Percentiles rank a stretch among this genome's conserved stretches.
These are phyloP conservation scores for Chaetomium strumarium DNA, from an alignment of 2,329 filamentous ascomycete genomes.

Conservation along the genomic window DNA sequence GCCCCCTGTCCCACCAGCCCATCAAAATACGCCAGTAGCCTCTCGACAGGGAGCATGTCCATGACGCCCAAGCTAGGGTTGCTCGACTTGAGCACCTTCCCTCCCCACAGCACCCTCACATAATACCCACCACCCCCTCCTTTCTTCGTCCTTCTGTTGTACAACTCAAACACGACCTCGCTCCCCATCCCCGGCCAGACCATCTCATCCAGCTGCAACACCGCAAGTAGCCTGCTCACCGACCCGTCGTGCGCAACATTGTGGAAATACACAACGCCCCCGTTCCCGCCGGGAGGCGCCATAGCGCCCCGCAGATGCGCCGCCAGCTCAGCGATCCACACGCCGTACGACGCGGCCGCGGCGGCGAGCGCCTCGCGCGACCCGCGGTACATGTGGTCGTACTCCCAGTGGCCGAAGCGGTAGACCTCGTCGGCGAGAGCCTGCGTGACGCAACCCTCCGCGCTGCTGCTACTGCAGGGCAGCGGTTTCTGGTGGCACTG, in stretches of 20 bases:
- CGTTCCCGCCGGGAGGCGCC: conserved; percentile 28
- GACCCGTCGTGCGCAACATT: conserved; percentile 79
- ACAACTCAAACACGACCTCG: conserved; percentile 74
- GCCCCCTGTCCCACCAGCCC: conserved; percentile 56
- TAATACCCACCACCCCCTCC: conserved; percentile 36
- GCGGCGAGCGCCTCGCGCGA: conserved; percentile 50
- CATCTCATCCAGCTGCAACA: conserved; percentile 70
- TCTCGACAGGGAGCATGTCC: conserved; percentile 64
- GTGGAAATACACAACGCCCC: conserved; percentile 53
- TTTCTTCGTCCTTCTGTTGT: conserved; percentile 30
- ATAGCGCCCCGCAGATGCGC: conserved; percentile 55
- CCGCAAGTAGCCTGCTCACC: conserved; percentile 58
- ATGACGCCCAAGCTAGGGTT: conserved; percentile 61
- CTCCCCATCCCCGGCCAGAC: conserved; percentile 81
- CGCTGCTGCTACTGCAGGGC: conserved; percentile 53
- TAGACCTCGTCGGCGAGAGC: conserved; percentile 63
- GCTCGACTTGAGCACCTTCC: conserved; percentile 59
- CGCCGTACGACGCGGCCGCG: conserved; percentile 57
- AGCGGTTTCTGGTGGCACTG: conserved; percentile 70
- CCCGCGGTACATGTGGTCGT: conserved; percentile 67
- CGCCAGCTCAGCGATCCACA: conserved; percentile 68
- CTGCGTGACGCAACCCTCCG: conserved; percentile 56
- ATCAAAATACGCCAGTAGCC: conserved; percentile 64
- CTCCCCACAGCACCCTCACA: conserved; percentile 66
- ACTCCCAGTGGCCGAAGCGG: conserved; percentile 73